These are phyloP conservation scores for Tetrahymena thermophila DNA, from an alignment of 73 alveolate species.

Conservation along the genomic window DNA sequence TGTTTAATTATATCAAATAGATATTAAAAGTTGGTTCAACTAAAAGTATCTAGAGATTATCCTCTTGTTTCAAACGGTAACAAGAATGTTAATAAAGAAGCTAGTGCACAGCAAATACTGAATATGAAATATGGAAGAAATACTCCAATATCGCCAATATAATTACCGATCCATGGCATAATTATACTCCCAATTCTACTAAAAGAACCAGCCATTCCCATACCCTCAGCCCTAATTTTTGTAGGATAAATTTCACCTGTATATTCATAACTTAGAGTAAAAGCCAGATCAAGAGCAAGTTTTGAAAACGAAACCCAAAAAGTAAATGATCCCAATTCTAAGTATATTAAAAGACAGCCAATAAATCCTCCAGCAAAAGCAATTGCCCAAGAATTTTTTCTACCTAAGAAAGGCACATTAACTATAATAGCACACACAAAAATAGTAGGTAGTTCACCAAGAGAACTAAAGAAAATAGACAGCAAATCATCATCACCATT, in stretches of 20 bases:
- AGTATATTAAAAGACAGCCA: background rate
- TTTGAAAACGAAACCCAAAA: slow-evolving; percentile 19
- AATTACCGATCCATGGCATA: slow-evolving; percentile 38
- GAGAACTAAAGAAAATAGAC: slow-evolving; percentile 2
- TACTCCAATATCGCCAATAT: slow-evolving; percentile 24
- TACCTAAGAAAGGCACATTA: slow-evolving; percentile 14
- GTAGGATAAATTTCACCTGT: slow-evolving; percentile 40
- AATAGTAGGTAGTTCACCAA: slow-evolving; percentile 31
- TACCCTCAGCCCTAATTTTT: slow-evolving; percentile 35
- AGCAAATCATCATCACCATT: slow-evolving; percentile 8
- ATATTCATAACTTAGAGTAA: slow-evolving; percentile 22
- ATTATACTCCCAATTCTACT: slow-evolving; percentile 44
- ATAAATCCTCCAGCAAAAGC: slow-evolving; percentile 9
- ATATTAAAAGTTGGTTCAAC: background rate
- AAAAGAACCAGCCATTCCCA: slow-evolving; percentile 34
- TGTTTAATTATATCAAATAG: too few relatives aligned
- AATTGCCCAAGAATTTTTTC: slow-evolving; percentile 31
- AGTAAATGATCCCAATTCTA: slow-evolving; percentile 5
- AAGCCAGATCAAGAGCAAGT: slow-evolving; percentile 14
- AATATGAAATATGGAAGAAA: slow-evolving; percentile 20
- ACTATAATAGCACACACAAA: slow-evolving; percentile 16
- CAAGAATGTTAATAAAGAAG: slow-evolving; percentile 7
- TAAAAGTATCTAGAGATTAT: background rate
- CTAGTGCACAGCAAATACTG: slow-evolving; percentile 4
- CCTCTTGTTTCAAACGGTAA: slow-evolving; percentile 33